Evolutionary conservation across 2,329 filamentous ascomycete genomes (phyloP), one percentile per base, ranked within the genome.

Genomic region (Sporothrix variecibatus): DNA sequence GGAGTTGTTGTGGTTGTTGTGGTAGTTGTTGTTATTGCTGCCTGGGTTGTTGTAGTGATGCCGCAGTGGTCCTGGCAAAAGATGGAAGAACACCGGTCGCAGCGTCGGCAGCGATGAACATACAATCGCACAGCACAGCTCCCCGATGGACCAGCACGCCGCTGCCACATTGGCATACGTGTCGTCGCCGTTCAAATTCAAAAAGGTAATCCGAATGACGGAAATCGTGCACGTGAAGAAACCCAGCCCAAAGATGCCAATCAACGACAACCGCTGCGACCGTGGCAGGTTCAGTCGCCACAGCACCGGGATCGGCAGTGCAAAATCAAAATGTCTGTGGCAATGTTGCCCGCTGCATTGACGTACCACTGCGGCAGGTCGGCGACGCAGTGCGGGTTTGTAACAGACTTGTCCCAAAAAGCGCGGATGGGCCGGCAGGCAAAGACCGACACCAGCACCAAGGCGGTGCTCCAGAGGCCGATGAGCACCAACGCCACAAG

Each of bases 141-240:
- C 82, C 68, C 77, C 79, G 46, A 83, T 79, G 46, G 81, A 83
- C 82, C 82, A 84, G 73, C 77, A 79, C 9, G 74, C 70, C 20
- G 74, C 67, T 28, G 53, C 65, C 26, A 83, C 79, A 72, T 83
- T 84, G 73, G 82, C 80, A 75, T 80, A 84, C 1, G 83, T 82
- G 34, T 80, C 78, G 73, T 84, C 82, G 9, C 78, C 75, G 28
- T 79, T 80, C 11, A 81, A 77, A 5, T 80, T 76, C 58, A 84
- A 80, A 72, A 81, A 84, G 38, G 81, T 79, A 60, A 84, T 80
- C 23, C 83, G 81, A 73, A 83, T 82, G 56, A 83, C 79, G 9
- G 82, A 84, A 68, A 84, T 83, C 15, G 81, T 79, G 73, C 81
- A 83, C 0, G 82, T 84, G 72, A 84, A 83, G 73, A 84, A 83